A percentile compares a stretch with the other conserved stretches of the same genome.
These are phyloP conservation scores for Diaporthe caulivora DNA, from an alignment of 2,329 filamentous ascomycete species.

Conservation along the genomic window DNA sequence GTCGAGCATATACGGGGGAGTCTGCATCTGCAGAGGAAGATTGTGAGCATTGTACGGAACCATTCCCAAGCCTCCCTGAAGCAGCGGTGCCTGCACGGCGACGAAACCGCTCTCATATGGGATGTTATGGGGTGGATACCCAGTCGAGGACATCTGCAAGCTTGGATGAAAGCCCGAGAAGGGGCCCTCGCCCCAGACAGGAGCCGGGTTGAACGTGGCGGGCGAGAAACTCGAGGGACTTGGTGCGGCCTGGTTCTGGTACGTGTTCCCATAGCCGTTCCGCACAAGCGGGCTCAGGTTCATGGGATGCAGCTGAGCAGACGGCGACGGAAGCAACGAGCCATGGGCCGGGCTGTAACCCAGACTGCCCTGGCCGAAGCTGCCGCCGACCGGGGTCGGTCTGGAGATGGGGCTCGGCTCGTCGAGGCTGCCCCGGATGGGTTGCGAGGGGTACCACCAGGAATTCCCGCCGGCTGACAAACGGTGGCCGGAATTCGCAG, in stretches of 20 bases:
- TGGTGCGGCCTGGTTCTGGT: slow-evolving; percentile 50
- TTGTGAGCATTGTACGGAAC: slow-evolving; percentile 42
- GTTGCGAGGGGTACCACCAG: slow-evolving; percentile 43
- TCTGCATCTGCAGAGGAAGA: slow-evolving; percentile 44
- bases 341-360: slow-evolving; percentile 35
- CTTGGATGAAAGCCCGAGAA: slow-evolving; percentile 45
- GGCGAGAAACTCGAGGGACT: slow-evolving; percentile 56
- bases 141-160: slow-evolving; percentile 45
- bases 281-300: slow-evolving; percentile 28
- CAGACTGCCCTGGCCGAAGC: slow-evolving; percentile 31
- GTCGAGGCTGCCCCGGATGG: slow-evolving; percentile 19
- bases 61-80: slow-evolving; percentile 42
- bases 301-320: slow-evolving; percentile 43
- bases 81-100: slow-evolving; percentile 46
- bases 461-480: slow-evolving; percentile 38
- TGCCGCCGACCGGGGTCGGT: slow-evolving; percentile 23
- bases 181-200: slow-evolving; percentile 53
- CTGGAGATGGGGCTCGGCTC: slow-evolving; percentile 27
- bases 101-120: slow-evolving; percentile 50
- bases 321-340: slow-evolving; percentile 36
- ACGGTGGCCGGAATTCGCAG: slow-evolving; percentile 41
- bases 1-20: slow-evolving; percentile 45
- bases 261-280: slow-evolving; percentile 30
- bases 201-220: slow-evolving; percentile 49
- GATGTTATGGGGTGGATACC: slow-evolving; percentile 51